Percentiles rank a stretch among this genome's conserved stretches.
These are phyloP conservation scores for Singerocomus inundabilis DNA, from an alignment of 1,284 basidiomycete species.

Conservation along the genomic window DNA sequence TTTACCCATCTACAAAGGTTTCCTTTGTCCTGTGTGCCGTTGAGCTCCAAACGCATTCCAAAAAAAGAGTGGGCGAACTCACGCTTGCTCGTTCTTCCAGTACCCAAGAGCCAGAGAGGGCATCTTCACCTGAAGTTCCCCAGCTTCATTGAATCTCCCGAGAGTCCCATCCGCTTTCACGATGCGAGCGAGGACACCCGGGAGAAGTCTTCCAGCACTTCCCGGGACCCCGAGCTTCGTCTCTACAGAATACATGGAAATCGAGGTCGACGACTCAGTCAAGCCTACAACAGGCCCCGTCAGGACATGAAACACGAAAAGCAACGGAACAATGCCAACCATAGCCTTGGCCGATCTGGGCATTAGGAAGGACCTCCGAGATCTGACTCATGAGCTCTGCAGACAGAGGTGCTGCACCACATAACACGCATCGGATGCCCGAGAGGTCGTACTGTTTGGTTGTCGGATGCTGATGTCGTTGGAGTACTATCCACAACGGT, in stretches of 20 bases:
- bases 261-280: slow-evolving; percentile 57
- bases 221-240: slow-evolving; percentile 53
- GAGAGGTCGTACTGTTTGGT: slow-evolving; percentile 67
- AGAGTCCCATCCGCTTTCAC: slow-evolving; percentile 59
- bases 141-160: slow-evolving; percentile 56
- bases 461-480: slow-evolving; percentile 53
- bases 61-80: slow-evolving; percentile 28
- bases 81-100: slow-evolving; percentile 62
- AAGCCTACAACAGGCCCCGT: slow-evolving; percentile 31
- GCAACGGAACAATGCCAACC: slow-evolving; percentile 35
- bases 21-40: slow-evolving; percentile 44
- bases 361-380: slow-evolving; percentile 53
- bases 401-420: slow-evolving; percentile 74
- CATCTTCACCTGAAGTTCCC: slow-evolving; percentile 58
- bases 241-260: slow-evolving; percentile 47
- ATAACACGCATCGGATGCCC: slow-evolving; percentile 57
- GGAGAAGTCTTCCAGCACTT: slow-evolving; percentile 54
- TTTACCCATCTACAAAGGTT: slow-evolving; percentile 52
- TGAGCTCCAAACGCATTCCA: neutral
- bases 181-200: slow-evolving; percentile 51
- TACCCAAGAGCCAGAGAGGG: slow-evolving; percentile 62
- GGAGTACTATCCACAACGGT: neutral
- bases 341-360: slow-evolving; percentile 65
- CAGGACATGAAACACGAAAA: neutral
- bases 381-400: slow-evolving; percentile 60